Evolutionary conservation across 1,284 basidiomycete species (phyloP).

Genomic region (Caloboletus firmus): DNA sequence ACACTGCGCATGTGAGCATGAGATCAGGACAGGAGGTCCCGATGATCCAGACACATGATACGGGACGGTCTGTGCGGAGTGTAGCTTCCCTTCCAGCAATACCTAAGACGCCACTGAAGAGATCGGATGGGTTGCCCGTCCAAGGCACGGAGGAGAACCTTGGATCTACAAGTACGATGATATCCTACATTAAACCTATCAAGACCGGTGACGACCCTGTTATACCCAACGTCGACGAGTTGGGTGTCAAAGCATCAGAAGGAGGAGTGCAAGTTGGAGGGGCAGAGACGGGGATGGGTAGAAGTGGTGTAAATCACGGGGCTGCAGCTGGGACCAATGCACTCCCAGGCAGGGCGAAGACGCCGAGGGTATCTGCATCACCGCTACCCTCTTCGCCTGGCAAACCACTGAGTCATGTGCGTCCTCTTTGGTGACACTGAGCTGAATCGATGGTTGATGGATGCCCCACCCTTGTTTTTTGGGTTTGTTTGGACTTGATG

Average conservation of each 20-base stretch:
- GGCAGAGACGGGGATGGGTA: not conserved
- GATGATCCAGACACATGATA: constrained; percentile 31
- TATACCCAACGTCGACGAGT: constrained; percentile 52
- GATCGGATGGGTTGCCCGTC: constrained; percentile 19
- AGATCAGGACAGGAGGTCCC: constrained; percentile 22
- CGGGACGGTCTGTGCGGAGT: constrained; percentile 31
- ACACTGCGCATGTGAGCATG: constrained; percentile 7
- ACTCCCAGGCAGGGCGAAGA: constrained; percentile 19
- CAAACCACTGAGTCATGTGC: constrained; percentile 77
- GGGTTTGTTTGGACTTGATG: constrained; percentile 20
- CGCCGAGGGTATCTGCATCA: constrained; percentile 28
- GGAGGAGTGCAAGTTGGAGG: constrained; percentile 31
- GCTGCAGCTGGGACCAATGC: constrained; percentile 19
- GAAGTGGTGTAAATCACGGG: constrained; percentile 13
- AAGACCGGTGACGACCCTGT: constrained; percentile 48
- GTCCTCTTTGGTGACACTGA: constrained; percentile 67
- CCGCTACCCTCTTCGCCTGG: constrained; percentile 47
- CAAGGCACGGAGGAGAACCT: constrained; percentile 29
- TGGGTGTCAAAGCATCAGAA: constrained; percentile 48
- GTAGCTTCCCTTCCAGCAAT: constrained; percentile 27
- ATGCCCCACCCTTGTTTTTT: constrained; percentile 10
- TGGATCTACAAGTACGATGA: constrained; percentile 51
- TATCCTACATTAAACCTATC: constrained; percentile 51
- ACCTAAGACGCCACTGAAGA: constrained; percentile 31
- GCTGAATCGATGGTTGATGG: constrained; percentile 37